Percentiles rank a stretch among this genome's conserved stretches.
phyloP scores from a whole-genome alignment of 2,329 filamentous ascomycete species.

The Pseudocercospora macadamiae region DNA sequence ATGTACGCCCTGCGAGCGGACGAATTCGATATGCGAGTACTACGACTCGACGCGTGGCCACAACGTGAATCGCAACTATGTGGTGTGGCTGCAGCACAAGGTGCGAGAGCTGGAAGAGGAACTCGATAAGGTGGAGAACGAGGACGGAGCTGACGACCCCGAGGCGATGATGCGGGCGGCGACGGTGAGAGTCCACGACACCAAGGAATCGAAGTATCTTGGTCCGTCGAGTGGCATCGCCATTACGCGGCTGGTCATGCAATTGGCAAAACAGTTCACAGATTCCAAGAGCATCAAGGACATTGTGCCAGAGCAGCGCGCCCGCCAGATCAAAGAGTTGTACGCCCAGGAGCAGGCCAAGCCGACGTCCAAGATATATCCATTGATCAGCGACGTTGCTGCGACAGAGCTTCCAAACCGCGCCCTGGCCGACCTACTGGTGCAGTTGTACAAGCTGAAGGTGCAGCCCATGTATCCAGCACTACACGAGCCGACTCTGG shows the following conservation, averaged over 20 bases:
- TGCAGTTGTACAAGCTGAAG: constrained; percentile 85
- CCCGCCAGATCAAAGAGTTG: constrained; percentile 70
- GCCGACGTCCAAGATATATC: constrained; percentile 79
- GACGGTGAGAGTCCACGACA: constrained; percentile 79
- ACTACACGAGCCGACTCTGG: constrained; percentile 80
- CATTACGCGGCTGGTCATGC: constrained; percentile 93
- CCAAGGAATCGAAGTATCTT: constrained; percentile 86
- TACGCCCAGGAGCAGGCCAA: constrained; percentile 66
- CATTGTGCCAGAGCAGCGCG: constrained; percentile 75
- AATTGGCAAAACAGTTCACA: constrained; percentile 91
- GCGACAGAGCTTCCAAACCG: constrained; percentile 75
- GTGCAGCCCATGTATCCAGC: constrained; percentile 87
- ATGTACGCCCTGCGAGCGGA: constrained; percentile 90
- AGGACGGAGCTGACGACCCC: constrained; percentile 70
- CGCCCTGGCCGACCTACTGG: constrained; percentile 73
- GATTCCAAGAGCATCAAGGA: constrained; percentile 90
- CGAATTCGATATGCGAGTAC: constrained; percentile 91
- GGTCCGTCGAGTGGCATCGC: constrained; percentile 94
- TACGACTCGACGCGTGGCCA: constrained; percentile 85
- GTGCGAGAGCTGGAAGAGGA: constrained; percentile 81
- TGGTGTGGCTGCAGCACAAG: constrained; percentile 85
- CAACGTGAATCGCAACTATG: constrained; percentile 88
- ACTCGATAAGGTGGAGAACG: constrained; percentile 75
- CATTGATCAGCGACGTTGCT: constrained; percentile 82
- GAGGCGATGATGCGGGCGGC: constrained; percentile 88